Base-by-base conservation (phyloP, 768 basidiomycete genomes). In the Leccinum uliginosum region DNA sequence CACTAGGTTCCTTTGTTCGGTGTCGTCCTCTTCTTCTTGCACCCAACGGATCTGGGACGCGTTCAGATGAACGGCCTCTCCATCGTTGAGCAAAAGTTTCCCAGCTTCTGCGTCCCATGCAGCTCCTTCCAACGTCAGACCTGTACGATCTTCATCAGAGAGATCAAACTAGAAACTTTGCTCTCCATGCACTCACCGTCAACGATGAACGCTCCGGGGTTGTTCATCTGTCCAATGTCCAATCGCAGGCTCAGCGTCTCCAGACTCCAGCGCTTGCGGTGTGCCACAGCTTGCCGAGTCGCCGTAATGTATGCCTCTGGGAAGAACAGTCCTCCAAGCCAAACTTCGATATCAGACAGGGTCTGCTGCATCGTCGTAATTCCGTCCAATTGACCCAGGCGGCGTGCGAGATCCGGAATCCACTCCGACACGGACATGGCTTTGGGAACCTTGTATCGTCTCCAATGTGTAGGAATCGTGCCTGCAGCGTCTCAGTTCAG, bases 221-320 rank as follows among this genome's bases (percentile, higher is more conserved):
- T 87, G 62, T 82, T 91, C 46, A 87, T 85, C 32, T 83, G 79
- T 62, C 90, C 93, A 30, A 98, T 83, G 54, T 92, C 92, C 21
- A 99, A 76, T 55, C 86, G 75, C 35, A 98, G 73, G 55, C 83
- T 77, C 64, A 98, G 70, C 8, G 91, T 93, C 72, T 99, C 96
- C 60, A 99, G 74, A 71, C 93, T 95, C 89, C 91, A 92, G 62
- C 86, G 85, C 75, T 89, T 93, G 54, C 86, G 80, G 69, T 98
- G 95, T 2, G 96, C 97, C 5, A 94, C 90, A n/a, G 91, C 85
- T 72, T 99, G 96, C 51, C 96, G 81, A 2, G 93, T 95, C 2
- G 96, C 96, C 1, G 96, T 98, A 65, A 98, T 82, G 69, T 93
- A 98, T 3, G 94, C 95, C 67, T 95, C 92, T 1, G 96, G 97